Base-by-base conservation (phyloP, 306 rosid genomes). In the Pterocarpus macrocarpus region DNA sequence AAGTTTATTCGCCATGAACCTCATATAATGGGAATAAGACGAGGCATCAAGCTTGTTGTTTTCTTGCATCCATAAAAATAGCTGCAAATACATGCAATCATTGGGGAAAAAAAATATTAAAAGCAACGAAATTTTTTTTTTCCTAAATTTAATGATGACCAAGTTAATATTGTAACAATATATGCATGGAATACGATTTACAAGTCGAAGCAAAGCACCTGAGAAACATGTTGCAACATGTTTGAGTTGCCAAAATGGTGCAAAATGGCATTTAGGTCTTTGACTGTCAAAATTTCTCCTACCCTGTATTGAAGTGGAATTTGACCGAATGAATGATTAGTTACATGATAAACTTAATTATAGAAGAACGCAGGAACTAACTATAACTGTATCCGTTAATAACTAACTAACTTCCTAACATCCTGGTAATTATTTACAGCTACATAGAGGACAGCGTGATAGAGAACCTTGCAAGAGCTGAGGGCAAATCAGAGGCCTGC, bases 11-110 rank as follows among this genome's bases (percentile, higher is more conserved):
- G 93, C 97, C 93, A 86, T 84, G 85, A 89, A 90, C 86, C 81
- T 91, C 41, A 90, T 80, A 30, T 91, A 95, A 83, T 86, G 83
- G 58, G 93, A 84, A 83, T 95, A 95, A 52, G 99, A 90, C 22
- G 88, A 83, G 16, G 69, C 88, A 83, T 89, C 85, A 38, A 89
- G 49, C 91, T 95, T 90, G 50, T 86, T 84, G 47, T 83, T 91
- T 73, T 91, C 86, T 87, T 86, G 92, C 99, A 95, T 95, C 97
- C 99, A 95, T 73, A 84, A 83, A 91, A 93, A 95, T 17, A 91
- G 87, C 99, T 95, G 95, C 86, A 90, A 87, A 91, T 90, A 88
- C 86, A 91, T 89, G 90, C 85, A 90, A 81, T 61, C 28, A 22
- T 22, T 22, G 28, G 28, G 28, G 28, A 1, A 22, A 22, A 22